Base-by-base conservation (phyloP, 2,329 filamentous ascomycete species). In the Knufia petricola region DNA sequence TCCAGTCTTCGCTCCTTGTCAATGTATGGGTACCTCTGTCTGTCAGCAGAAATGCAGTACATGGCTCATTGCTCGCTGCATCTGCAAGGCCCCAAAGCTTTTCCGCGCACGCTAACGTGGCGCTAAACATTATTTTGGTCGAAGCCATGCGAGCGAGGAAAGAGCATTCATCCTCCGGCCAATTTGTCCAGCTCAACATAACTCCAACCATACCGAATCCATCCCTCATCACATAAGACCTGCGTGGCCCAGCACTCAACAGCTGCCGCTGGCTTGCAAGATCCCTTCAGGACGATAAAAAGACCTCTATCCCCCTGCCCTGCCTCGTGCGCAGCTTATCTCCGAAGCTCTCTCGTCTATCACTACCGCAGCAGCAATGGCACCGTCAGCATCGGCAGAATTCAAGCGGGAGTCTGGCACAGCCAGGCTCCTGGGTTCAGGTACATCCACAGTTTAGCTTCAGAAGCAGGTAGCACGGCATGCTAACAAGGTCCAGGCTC, bases 341-440 rank as follows among this genome's bases (percentile, higher is more conserved):
- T 36, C 32, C 13, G 28, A 30, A 30, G 13, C 28, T 30, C 28
- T 30, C 28, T 13, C 28, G 7, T 30, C 13, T 13, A 7, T 13
- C 28, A 7, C 28, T 13, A 7, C 28, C 7, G 28, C 28, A 7
- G 7, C 28, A 40, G 49, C 54, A 15, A 51, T 60, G 51, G 58
- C 58, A 23, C 57, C 57, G 8, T 56, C 54, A 48, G 63, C 63
- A 54, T 60, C 64, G 51, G 67, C 77, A 47, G 75, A 79, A 62
- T 74, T 75, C 61, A 83, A 94, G 77, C 87, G 78, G 71, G 92
- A 98, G 76, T 95, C 89, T 50, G 88, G 86, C 61, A 66, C 84
- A 64, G 92, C 92, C 61, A 80, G 92, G 69, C 72, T 98, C 58
- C 73, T 95, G 57, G 92, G 92, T 61, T 95, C 92, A 63, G 92